These are phyloP conservation scores for Linum tenue DNA, from an alignment of 345 rosid genomes.

Conservation along the genomic window DNA sequence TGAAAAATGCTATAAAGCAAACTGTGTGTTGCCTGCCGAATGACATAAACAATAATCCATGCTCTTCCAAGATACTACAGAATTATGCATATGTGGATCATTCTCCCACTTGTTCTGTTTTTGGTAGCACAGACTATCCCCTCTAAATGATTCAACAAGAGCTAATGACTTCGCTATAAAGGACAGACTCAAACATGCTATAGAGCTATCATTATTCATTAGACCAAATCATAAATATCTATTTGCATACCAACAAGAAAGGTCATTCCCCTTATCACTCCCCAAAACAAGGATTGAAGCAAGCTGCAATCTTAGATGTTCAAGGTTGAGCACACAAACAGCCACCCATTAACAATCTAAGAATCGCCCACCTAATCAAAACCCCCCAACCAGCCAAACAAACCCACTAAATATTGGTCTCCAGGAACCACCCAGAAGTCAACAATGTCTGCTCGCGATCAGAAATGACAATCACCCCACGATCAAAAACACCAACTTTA, in stretches of 20 bases:
- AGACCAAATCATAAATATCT: too few species aligned
- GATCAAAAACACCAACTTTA: background rate
- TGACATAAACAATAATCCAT: background rate
- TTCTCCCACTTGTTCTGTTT: too few species aligned
- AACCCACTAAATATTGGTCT: background rate
- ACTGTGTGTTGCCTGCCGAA: background rate
- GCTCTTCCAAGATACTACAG: background rate
- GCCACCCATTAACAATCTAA: background rate
- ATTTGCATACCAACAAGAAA: too few species aligned
- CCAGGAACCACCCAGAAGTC: background rate
- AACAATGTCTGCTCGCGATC: background rate
- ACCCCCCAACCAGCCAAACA: background rate
- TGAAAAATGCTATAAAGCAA: background rate
- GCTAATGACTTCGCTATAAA: background rate
- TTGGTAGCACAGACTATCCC: background rate
- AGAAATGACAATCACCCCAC: background rate
- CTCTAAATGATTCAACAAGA: background rate
- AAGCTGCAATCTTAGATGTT: background rate
- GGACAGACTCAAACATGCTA: background rate
- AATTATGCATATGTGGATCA: background rate
- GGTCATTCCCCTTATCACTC: too few species aligned
- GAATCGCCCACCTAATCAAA: background rate
- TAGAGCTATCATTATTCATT: background rate
- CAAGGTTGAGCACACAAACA: background rate
- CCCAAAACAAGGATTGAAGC: background rate